Conservation (phyloP, 176 grass and related monocot species). For the Aegilops umbellulata region DNA sequence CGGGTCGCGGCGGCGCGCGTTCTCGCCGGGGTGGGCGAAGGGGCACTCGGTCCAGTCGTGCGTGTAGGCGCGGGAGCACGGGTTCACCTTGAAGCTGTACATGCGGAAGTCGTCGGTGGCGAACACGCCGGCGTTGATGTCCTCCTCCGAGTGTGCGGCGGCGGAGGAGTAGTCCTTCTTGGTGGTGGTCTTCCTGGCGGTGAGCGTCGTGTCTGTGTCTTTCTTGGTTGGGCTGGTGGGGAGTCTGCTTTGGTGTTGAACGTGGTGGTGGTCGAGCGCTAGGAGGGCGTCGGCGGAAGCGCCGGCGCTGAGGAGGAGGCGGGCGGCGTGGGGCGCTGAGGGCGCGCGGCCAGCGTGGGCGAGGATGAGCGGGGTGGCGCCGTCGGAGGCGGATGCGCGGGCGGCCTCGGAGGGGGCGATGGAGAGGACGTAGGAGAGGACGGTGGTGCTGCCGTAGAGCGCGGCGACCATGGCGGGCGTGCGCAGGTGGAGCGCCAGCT, state of each 20-base stretch:
- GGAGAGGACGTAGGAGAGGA: conserved; percentile 58
- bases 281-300: not conserved
- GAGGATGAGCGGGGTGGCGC: conserved; percentile 59
- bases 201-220: not conserved
- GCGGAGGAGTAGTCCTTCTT: conserved; percentile 48
- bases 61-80: conserved; percentile 68
- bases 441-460: conserved; percentile 34
- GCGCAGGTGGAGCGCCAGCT: conserved; percentile 48
- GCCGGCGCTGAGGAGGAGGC: conserved; percentile 43
- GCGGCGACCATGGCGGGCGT: conserved; percentile 71
- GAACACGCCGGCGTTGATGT: conserved; percentile 62
- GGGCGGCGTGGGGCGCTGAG: conserved; percentile 1
- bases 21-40: conserved; percentile 73
- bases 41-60: conserved; percentile 86
- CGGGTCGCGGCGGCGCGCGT: conserved; percentile 64
- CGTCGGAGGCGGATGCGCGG: conserved; percentile 44
- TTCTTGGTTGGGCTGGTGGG: not conserved
- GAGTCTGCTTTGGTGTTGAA: not conserved
- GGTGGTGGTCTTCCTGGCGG: not conserved
- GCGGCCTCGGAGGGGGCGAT: conserved; percentile 41
- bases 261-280: not conserved
- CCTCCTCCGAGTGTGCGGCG: not conserved
- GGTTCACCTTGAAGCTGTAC: conserved; percentile 76
- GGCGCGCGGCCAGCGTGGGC: conserved; percentile 42
- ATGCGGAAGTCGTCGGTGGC: conserved; percentile 65